phyloP scores from a whole-genome alignment of 2,329 filamentous ascomycete genomes.

The Xylariaceae sp. region DNA sequence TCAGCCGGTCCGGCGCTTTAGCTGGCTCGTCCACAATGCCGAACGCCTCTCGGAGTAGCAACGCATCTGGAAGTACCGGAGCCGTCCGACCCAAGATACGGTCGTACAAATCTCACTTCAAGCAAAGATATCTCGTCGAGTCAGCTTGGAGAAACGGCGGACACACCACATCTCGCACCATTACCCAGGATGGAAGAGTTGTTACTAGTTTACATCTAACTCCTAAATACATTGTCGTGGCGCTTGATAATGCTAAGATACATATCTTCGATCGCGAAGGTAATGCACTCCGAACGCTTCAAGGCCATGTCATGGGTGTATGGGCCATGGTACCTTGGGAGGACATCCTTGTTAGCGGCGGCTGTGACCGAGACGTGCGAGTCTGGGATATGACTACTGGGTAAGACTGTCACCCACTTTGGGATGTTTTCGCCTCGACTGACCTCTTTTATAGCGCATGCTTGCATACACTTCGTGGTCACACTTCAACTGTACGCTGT shows the following conservation, averaged over 20 bases:
- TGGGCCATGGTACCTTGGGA: slow-evolving; percentile 99
- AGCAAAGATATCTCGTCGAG: slow-evolving; percentile 94
- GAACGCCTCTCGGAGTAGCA: slow-evolving; percentile 49
- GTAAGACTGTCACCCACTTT: slow-evolving; percentile 46
- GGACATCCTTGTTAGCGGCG: slow-evolving; percentile 89
- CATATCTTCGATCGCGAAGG: slow-evolving; percentile 95
- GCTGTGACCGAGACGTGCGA: slow-evolving; percentile 91
- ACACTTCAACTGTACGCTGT: slow-evolving; percentile 94
- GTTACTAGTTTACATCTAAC: slow-evolving; percentile 94
- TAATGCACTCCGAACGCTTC: slow-evolving; percentile 78
- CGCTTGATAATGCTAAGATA: slow-evolving; percentile 96
- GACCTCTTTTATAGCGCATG: slow-evolving; percentile 52
- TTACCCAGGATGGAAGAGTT: slow-evolving; percentile 93
- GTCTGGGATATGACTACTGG: slow-evolving; percentile 96
- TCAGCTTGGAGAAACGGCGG: slow-evolving; percentile 94
- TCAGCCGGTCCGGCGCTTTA: slow-evolving; percentile 31
- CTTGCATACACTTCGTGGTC: slow-evolving; percentile 79
- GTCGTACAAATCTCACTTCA: slow-evolving; percentile 95
- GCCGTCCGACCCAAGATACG: slow-evolving; percentile 58
- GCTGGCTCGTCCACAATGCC: slow-evolving; percentile 33
- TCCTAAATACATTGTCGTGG: slow-evolving; percentile 93
- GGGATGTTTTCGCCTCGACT: slow-evolving; percentile 20
- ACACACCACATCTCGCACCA: slow-evolving; percentile 75
- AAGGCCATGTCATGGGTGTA: slow-evolving; percentile 97
- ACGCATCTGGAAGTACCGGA: slow-evolving; percentile 41